phyloP scores from a whole-genome alignment of 495 filamentous ascomycete genomes.

The Geoglossum glabrum region DNA sequence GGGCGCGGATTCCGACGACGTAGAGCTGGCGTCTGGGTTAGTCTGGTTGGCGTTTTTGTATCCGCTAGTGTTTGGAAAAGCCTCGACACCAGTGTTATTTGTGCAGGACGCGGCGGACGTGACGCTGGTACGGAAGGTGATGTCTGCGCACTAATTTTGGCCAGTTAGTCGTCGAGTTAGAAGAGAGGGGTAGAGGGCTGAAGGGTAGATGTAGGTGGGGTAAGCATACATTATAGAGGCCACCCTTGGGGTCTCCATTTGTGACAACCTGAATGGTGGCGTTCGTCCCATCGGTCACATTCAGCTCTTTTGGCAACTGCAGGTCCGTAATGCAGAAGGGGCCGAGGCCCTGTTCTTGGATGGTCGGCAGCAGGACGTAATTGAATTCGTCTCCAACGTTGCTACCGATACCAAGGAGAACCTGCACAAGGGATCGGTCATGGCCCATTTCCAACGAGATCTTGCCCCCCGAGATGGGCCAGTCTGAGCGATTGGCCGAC shows the following conservation, averaged over 20 bases:
- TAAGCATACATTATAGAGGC: constrained; percentile 30
- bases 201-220: background rate
- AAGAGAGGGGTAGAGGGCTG: background rate
- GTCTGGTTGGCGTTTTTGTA: constrained; percentile 6
- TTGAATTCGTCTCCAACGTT: constrained; percentile 32
- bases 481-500: no score
- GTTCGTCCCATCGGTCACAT: constrained; percentile 29
- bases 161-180: background rate
- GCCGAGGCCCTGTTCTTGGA: constrained; percentile 30
- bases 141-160: constrained; percentile 34
- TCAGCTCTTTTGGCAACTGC: constrained; percentile 17
- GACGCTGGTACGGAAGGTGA: constrained; percentile 28
- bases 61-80: constrained; percentile 15
- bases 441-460: constrained; percentile 37
- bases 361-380: constrained; percentile 27
- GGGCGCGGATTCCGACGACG: background rate
- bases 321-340: constrained; percentile 34
- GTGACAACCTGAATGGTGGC: constrained; percentile 45
- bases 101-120: constrained; percentile 23
- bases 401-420: constrained; percentile 34
- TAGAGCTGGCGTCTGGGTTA: background rate
- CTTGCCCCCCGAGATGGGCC: constrained; percentile 17
- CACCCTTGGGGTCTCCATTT: constrained; percentile 29
- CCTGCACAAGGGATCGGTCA: constrained; percentile 30
- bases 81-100: constrained; percentile 31